A percentile compares a stretch with the other conserved stretches of the same genome.
phyloP scores from a whole-genome alignment of 345 rosid genomes.

The Sonneratia caseolaris region DNA sequence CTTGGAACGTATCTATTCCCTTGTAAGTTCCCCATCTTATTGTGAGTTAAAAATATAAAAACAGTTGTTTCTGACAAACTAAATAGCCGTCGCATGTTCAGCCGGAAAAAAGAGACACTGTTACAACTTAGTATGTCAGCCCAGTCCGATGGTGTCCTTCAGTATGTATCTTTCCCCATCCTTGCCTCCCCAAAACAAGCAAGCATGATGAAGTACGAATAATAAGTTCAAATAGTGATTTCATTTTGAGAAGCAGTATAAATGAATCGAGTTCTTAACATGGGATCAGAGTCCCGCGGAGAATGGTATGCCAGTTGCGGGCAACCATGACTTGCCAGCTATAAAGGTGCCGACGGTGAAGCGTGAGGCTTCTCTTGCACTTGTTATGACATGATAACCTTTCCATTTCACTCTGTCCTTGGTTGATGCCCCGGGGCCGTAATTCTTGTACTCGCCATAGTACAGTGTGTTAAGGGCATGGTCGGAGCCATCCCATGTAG shows the following conservation, averaged over 20 bases:
- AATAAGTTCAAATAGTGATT: background rate
- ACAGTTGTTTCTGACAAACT: no score
- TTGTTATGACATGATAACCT: conserved; percentile 50
- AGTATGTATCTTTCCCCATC: no score
- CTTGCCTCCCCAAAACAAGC: no score
- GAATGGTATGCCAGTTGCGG: conserved; percentile 46
- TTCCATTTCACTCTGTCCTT: conserved; percentile 51
- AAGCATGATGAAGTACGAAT: background rate
- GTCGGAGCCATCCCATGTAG: conserved; percentile 38
- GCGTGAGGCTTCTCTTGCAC: conserved; percentile 29
- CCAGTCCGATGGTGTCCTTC: no score
- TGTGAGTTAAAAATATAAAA: no score
- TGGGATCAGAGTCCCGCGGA: conserved; percentile 40
- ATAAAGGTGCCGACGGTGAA: conserved; percentile 48
- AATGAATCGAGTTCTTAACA: background rate
- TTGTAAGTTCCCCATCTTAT: no score
- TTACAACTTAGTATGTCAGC: no score
- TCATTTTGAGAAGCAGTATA: background rate
- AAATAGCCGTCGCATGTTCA: no score
- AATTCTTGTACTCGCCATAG: conserved; percentile 61
- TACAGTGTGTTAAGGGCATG: conserved; percentile 51
- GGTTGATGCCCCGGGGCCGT: conserved; percentile 58
- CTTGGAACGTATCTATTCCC: no score
- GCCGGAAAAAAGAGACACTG: no score
- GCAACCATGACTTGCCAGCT: conserved; percentile 53